Base-by-base conservation (phyloP, 352 stramenopile genomes). In the Chrysophaeum taylorii region DNA sequence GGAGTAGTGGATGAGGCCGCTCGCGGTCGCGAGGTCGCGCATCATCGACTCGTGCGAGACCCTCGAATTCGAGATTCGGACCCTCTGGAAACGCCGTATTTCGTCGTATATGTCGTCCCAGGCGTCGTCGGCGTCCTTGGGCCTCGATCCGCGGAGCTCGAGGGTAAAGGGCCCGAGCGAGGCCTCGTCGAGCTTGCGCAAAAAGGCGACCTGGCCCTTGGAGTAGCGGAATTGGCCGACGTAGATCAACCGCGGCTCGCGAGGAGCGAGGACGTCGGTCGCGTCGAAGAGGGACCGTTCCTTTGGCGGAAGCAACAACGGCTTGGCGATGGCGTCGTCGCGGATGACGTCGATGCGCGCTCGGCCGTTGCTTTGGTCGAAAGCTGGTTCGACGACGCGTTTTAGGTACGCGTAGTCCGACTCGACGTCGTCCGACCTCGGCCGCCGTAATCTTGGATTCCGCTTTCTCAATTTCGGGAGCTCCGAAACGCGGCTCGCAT, bases 121-220 rank as follows among this genome's bases (percentile, higher is more conserved):
- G 23, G 18, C 1, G 23, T 15, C 2, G 33, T 16, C 33, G 1
- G 36, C 57, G 57, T 33, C 57, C 31, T 9, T 1, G 33, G 41
- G 57, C 33, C 57, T 18, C 35, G 12, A 2, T 31, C 57, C 57
- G 57, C 35, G 45, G 35, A 66, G 45, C 14, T 66, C 14, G 33
- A 66, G 5, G 21, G 9, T 9, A n/a, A 33, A 66, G 57, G 33
- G 14, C 2, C 57, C 33, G 9, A 66, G 57, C 27, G 57, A 4
- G 18, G 1, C 1, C 14, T 15, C 16, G 14, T 14, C 2, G 16
- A 66, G 33, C 33, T 45, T 66, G 2, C 27, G 57, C 33, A 66
- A 36, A 36, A 66, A 66, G 31, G 23, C 35, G 33, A 66, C 18
- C 36, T 66, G 57, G 33, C 57, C 57, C 36, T 66, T 66, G 57